Base-by-base conservation (phyloP, 2,329 filamentous ascomycete genomes). In the Podosphaera fusca region DNA sequence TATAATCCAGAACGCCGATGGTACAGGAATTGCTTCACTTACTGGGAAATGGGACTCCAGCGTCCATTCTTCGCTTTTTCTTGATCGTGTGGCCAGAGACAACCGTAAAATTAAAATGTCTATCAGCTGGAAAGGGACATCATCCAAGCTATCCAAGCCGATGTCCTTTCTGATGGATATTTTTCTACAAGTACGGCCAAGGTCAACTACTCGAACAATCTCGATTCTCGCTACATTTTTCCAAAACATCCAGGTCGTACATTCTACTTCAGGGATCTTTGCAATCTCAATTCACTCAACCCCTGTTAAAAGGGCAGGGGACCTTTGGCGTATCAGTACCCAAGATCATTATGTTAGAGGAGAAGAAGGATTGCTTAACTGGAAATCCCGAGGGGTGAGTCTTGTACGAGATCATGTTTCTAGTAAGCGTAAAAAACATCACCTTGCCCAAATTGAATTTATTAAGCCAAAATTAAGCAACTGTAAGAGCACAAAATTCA, bases 21-120 rank as follows among this genome's bases (percentile, higher is more conserved):
- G 92, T 42, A 95, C 89, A 0, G 84, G 82, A 40, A 88, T 84
- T 67, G 82, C 95, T 42, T 89, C 84, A 1, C 75, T 96, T 49
- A 77, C 84, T n/a, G 88, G 85, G 0, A 89, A 96, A 66, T 98
- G 92, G 92, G 92, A 98, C 67, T 95, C 90, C 0, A 94, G 88
- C 65, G 75, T 92, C 62, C 92, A 98, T 69, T 82, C 81, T 61
- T 95, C 92, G 4, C 74, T 94, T n/a, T 75, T 96, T 12, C 79
- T 98, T n/a, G 89, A 98, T 69, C 82, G 90, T 33, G 84, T 87
- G 1, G 96, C 92, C 1, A 80, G 86, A n/a, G 89, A 95, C 59
- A 92, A 88, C 67, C 89, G 92, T 68, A 84, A 85, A 49, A 85
- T 98, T 29, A 89, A 95, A 69, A 82, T 95, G 70, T 82, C 84